Evolutionary conservation across 2,329 filamentous ascomycete species (phyloP), one percentile per base, ranked within the genome.

Genomic region (Nannizziopsis barbatae): DNA sequence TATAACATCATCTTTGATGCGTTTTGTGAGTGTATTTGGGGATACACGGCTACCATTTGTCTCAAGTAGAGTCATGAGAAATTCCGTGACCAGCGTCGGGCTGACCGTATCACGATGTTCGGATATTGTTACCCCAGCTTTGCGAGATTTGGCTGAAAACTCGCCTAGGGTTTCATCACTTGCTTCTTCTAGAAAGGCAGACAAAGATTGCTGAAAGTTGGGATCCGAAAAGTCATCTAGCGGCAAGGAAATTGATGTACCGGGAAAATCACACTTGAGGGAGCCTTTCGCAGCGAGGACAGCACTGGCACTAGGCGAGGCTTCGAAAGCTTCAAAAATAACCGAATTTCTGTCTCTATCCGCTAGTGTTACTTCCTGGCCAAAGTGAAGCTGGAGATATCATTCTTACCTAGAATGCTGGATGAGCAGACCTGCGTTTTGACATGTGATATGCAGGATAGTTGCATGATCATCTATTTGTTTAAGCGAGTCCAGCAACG

Each of bases 31-130:
- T 11, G 35, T 72, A 0, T 42, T 5, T 0, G 55, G 54, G 0
- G 57, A 12, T 3, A 53, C 47, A 0, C 57, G 48, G 1, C 53
- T 44, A 0, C 73, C 74, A 1, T 70, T 50, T 3, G 68, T 62
- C 10, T 60, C 59, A 9, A 45, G 36, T 2, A 75, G 61, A 0
- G 65, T 65, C 3, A 71, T 62, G 1, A 79, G 58, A 6, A 75
- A 65, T 36, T 79, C 71, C 0, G 74, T 79, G 0, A 81, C 66
- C 10, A 79, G 62, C 1, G 58, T 64, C 0, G 77, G 77, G 47
- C 75, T 47, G 0, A 57, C 61, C 0, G 74, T 74, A 14, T 81
- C 74, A 2, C 75, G 66, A 0, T 58, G 58, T 50, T 80, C 75
- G 1, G 56, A 54, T 1, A 65, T 56, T 2, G 50, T 44, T 8